Evolutionary conservation across 768 basidiomycete genomes (phyloP), one percentile per base, ranked within the genome.

Genomic region (Mycena crocata): DNA sequence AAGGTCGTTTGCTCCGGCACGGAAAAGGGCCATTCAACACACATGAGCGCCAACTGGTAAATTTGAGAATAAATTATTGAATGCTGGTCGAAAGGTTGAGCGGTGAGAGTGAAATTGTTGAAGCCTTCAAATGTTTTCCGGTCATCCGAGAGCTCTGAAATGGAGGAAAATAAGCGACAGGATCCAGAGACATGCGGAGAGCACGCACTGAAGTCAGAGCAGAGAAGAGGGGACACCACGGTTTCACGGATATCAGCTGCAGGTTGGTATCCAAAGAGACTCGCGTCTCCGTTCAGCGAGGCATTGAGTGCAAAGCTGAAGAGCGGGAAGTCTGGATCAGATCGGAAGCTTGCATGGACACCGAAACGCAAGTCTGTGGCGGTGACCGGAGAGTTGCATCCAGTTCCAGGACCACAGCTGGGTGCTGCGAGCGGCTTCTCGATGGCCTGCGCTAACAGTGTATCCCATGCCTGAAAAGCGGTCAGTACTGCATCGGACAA

Each of bases 31-130:
- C 67, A 68, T 7, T 50, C 62, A 21, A 26, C 52, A 31, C 67
- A 68, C 57, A 59, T 58, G 28, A 54, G 24, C 15, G 30, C 44
- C 50, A 68, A 49, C 40, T 63, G 57, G 56, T 49, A 68, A 23
- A 51, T 67, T 39, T 67, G 66, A 6, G 66, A 57, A 46, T 67
- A 67, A 26, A 67, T 31, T 30, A 67, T 61, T 17, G 60, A 50
- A 7, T 66, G 30, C n/a, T 6, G 19, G 8, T 26, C 7, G 12
- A 32, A n/a, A 28, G 44, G n/a, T 46, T 57, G 40, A 10, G 55
- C 40, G 26, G 59, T 64, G 28, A 57, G 9, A 26, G 40, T 60
- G 6, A 68, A 45, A 5, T 46, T 59, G 6, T 68, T 37, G 51
- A 55, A 68, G 13, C 45, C 61, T 1, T 42, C 67, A 19, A 45